Percentiles rank a stretch among this genome's conserved stretches.
Evolutionary conservation across 768 basidiomycete species (phyloP).

Genomic region (Saitozyma sp.): DNA sequence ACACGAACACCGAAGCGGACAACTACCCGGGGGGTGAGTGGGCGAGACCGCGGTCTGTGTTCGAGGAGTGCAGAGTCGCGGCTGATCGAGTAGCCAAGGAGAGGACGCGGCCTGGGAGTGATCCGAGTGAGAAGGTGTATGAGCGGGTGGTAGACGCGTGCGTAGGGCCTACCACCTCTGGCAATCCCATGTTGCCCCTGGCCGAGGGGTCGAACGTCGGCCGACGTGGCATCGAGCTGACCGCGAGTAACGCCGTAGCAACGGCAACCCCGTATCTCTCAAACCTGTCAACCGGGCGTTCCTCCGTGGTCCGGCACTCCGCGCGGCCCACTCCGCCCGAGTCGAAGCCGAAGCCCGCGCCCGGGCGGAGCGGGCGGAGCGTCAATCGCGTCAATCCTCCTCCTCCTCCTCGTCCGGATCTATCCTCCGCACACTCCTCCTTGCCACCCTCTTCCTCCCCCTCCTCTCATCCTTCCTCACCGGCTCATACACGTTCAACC

Average conservation of each 20-base stretch:
- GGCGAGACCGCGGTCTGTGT: not conserved
- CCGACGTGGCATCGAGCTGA: not conserved
- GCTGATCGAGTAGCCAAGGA: slow-evolving; percentile 22
- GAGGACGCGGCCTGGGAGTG: slow-evolving; percentile 34
- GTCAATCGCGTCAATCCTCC: not conserved
- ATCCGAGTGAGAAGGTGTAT: slow-evolving; percentile 30
- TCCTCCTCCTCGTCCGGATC: slow-evolving; percentile 58
- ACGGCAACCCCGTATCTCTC: slow-evolving; percentile 61
- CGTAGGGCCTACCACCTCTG: slow-evolving; percentile 1
- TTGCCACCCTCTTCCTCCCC: slow-evolving; percentile 28
- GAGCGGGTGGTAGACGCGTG: slow-evolving; percentile 33
- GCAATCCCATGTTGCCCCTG: not conserved
- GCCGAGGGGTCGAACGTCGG: not conserved
- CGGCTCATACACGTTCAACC: slow-evolving; percentile 23
- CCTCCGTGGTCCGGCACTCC: slow-evolving; percentile 59
- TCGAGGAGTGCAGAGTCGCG: not conserved
- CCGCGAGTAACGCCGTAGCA: not conserved
- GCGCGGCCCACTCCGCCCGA: slow-evolving; percentile 64
- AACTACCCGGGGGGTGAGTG: slow-evolving; percentile 34
- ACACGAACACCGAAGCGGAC: slow-evolving; percentile 16
- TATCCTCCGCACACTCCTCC: slow-evolving; percentile 55
- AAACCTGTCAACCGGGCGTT: slow-evolving; percentile 85
- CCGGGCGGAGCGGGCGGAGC: slow-evolving; percentile 55
- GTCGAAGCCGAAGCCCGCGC: slow-evolving; percentile 57
- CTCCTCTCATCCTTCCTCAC: slow-evolving; percentile 61